A percentile compares a stretch with the other conserved stretches of the same genome.
Conservation (phyloP, 2,329 filamentous ascomycete genomes). For the Alternaria dauci region DNA sequence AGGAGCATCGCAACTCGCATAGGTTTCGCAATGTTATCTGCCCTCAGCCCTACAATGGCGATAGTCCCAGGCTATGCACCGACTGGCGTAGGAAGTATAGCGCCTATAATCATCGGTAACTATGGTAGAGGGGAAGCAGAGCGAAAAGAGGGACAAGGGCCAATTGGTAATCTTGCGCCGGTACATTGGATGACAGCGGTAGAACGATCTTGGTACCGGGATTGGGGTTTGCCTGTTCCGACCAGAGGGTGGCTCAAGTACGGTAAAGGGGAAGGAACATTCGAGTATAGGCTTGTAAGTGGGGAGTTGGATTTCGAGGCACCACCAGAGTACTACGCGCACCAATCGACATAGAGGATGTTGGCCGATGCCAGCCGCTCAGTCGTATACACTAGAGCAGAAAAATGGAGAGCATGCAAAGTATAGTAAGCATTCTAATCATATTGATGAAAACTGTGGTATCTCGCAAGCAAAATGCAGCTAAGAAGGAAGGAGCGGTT, state of each 20-base stretch:
- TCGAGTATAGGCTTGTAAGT: conserved; percentile 2
- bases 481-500: conserved; percentile 3
- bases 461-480: conserved; percentile 20
- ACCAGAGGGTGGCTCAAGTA: conserved; percentile 3
- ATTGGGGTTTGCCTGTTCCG: neutral
- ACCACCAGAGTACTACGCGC: neutral
- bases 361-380: neutral
- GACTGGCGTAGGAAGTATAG: neutral
- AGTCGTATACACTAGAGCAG: neutral
- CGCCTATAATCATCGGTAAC: neutral
- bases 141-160: neutral
- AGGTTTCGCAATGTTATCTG: neutral
- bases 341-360: neutral
- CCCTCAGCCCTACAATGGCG: neutral
- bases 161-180: neutral
- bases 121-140: neutral
- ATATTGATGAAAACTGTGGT: conserved; percentile 18
- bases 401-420: neutral
- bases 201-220: conserved; percentile 5
- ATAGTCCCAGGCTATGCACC: neutral
- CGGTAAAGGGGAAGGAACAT: neutral
- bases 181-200: conserved; percentile 14
- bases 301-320: conserved; percentile 2
- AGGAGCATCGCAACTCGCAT: neutral
- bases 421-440: conserved; percentile 4